phyloP scores from a whole-genome alignment of 148 eudicot genomes.

The Limonium bicolor region DNA sequence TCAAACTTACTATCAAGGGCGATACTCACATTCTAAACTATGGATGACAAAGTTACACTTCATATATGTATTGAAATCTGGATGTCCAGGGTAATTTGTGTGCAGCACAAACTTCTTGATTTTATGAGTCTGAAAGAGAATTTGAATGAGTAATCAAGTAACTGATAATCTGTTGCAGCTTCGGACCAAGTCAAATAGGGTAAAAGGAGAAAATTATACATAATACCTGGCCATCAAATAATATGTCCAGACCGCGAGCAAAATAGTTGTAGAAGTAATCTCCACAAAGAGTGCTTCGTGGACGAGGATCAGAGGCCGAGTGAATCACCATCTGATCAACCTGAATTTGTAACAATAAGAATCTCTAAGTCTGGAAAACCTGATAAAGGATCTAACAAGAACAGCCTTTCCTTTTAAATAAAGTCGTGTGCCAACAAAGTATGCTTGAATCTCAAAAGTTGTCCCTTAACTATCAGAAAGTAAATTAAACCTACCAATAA shows the following conservation, averaged over 20 bases:
- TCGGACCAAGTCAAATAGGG: too few relatives aligned
- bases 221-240: conserved; percentile 92
- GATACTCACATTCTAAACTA: conserved; percentile 50
- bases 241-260: conserved; percentile 88
- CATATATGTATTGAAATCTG: conserved; percentile 90
- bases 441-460: too few relatives aligned
- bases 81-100: conserved; percentile 92
- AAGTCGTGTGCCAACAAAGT: too few relatives aligned
- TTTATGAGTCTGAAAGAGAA: conserved; percentile 68
- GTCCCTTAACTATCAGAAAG: too few relatives aligned
- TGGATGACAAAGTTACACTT: conserved; percentile 88
- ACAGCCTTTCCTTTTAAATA: too few relatives aligned
- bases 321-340: conserved; percentile 99
- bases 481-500: too few relatives aligned
- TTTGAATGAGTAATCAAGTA: conserved; percentile 1
- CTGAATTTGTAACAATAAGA: conserved; percentile 21
- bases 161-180: background rate
- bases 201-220: background rate
- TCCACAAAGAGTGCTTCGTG: conserved; percentile 83
- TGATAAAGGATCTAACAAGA: background rate
- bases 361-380: background rate
- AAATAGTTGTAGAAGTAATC: conserved; percentile 94
- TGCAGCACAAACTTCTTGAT: conserved; percentile 92
- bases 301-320: conserved; percentile 82
- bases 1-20: background rate